phyloP scores from a whole-genome alignment of 1,284 basidiomycete genomes.

The Ceratobasidium sp. region DNA sequence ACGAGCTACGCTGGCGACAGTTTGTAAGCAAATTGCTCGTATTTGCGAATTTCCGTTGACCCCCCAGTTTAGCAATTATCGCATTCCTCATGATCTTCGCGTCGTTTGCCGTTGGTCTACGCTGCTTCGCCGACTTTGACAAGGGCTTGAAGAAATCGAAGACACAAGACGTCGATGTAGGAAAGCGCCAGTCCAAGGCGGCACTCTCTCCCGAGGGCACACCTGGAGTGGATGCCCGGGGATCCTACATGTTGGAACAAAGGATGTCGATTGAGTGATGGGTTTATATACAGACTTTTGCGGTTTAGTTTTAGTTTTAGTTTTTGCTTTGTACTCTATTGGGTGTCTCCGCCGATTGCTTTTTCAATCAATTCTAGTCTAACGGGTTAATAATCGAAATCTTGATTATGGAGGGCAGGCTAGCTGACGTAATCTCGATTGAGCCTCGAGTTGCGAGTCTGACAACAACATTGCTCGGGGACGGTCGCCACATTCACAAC shows the following conservation, averaged over 20 bases:
- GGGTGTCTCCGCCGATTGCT: not conserved
- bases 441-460: slow-evolving; percentile 27
- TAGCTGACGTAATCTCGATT: slow-evolving; percentile 39
- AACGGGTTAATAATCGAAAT: not conserved
- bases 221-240: slow-evolving; percentile 62
- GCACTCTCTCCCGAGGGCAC: slow-evolving; percentile 65
- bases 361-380: not conserved
- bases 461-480: slow-evolving; percentile 31
- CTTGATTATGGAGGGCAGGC: not conserved
- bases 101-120: slow-evolving; percentile 77
- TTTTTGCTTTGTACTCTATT: slow-evolving; percentile 29
- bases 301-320: slow-evolving; percentile 2
- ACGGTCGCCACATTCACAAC: not conserved
- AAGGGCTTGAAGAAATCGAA: slow-evolving; percentile 76
- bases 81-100: slow-evolving; percentile 76
- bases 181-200: slow-evolving; percentile 15
- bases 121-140: slow-evolving; percentile 82
- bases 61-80: slow-evolving; percentile 66
- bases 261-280: slow-evolving; percentile 65
- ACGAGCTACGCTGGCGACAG: slow-evolving; percentile 77
- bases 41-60: not conserved
- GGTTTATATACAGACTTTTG: slow-evolving; percentile 26
- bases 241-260: slow-evolving; percentile 57
- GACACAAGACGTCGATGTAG: slow-evolving; percentile 52
- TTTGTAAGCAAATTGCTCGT: slow-evolving; percentile 66